A percentile compares a stretch with the other conserved stretches of the same genome.
Conservation (phyloP, 345 rosid genomes). For the Cardiospermum halicacabum region DNA sequence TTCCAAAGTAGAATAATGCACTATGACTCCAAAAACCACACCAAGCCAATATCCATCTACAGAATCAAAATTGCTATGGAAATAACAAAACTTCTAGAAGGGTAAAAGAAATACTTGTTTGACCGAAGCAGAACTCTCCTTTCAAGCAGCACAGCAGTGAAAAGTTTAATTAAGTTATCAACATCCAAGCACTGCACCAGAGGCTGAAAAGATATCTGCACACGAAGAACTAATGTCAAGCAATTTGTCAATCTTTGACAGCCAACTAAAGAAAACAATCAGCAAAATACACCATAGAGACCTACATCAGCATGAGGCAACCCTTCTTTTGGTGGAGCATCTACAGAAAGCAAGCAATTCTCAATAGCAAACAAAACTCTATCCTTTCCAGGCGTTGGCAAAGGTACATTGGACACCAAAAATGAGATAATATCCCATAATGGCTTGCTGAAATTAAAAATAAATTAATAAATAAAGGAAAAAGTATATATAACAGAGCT, state of each 20-base stretch:
- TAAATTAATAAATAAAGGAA: no score
- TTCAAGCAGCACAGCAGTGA: constrained; percentile 88
- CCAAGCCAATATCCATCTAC: background rate
- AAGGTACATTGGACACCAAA: constrained; percentile 76
- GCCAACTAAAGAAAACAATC: constrained; percentile 6
- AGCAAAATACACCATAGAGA: constrained; percentile 7
- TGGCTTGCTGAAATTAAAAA: constrained; percentile 97
- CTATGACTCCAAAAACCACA: background rate
- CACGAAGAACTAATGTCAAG: constrained; percentile 6
- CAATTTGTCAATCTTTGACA: background rate
- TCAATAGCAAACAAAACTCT: constrained; percentile 86
- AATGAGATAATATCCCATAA: constrained; percentile 80
- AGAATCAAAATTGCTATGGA: background rate
- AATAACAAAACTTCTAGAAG: background rate
- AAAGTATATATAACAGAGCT: constrained; percentile 25
- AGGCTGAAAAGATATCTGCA: constrained; percentile 97
- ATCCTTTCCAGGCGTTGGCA: constrained; percentile 94
- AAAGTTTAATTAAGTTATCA: constrained; percentile 83
- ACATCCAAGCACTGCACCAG: constrained; percentile 94
- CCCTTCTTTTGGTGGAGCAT: constrained; percentile 88
- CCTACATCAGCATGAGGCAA: constrained; percentile 96
- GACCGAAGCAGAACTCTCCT: constrained; percentile 93
- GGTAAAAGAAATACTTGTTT: constrained; percentile 59
- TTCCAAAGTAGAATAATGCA: background rate
- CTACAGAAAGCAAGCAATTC: constrained; percentile 78